These are phyloP conservation scores for Leptographium galeiforme DNA, from an alignment of 2,329 filamentous ascomycete genomes.

Conservation along the genomic window DNA sequence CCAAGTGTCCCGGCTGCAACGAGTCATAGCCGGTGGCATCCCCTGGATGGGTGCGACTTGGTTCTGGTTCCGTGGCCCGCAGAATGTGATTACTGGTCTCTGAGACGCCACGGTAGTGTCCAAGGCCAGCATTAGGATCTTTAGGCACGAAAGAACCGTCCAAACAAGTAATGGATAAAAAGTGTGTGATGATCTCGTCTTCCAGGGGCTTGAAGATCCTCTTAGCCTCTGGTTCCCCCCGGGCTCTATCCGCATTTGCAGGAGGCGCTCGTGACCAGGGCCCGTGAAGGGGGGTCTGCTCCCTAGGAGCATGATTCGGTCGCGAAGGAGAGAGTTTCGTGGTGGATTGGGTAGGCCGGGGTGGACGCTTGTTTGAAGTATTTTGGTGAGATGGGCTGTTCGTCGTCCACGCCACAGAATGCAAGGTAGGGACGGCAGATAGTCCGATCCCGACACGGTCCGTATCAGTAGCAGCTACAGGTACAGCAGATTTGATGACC, in stretches of 20 bases:
- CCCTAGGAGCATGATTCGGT: too few species aligned
- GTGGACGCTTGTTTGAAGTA: neutral
- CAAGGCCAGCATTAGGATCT: neutral
- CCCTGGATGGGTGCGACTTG: constrained; percentile 35
- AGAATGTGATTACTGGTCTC: neutral
- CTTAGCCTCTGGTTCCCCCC: constrained; percentile 26
- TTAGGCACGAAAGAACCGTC: constrained; percentile 53
- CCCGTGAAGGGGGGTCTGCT: neutral
- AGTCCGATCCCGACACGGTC: neutral
- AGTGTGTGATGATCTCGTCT: constrained; percentile 58
- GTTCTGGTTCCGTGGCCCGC: neutral
- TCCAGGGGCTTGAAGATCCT: constrained; percentile 63
- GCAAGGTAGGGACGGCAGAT: neutral
- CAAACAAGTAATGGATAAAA: constrained; percentile 57
- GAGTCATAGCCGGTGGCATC: constrained; percentile 69
- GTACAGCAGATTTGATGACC: neutral
- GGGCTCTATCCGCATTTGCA: neutral
- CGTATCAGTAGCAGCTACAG: neutral
- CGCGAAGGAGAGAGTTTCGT: neutral
- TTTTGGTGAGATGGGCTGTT: neutral
- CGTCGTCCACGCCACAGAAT: neutral
- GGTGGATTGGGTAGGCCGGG: neutral
- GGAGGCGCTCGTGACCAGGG: constrained; percentile 4
- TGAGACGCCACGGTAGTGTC: neutral
- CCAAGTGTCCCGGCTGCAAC: constrained; percentile 62